A percentile compares a stretch with the other conserved stretches of the same genome.
phyloP scores from a whole-genome alignment of 228 moss, liverwort and hornwort genomes.

The Sphagnum fallax region DNA sequence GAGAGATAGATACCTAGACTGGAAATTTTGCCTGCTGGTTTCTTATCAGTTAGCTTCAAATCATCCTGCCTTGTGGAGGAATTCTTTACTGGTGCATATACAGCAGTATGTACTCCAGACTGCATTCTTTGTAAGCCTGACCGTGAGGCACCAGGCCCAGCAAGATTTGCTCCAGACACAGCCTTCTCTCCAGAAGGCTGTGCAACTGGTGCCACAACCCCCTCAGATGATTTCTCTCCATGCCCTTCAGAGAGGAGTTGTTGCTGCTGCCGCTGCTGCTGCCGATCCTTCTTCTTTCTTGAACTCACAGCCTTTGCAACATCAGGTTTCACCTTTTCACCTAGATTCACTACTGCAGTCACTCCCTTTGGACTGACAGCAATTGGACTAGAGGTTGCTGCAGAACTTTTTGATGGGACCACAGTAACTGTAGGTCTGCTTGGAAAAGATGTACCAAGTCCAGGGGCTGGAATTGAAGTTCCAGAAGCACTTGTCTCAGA shows the following conservation, averaged over 20 bases:
- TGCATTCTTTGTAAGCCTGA: constrained; percentile 48
- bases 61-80: constrained; percentile 42
- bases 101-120: constrained; percentile 51
- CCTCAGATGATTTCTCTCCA: constrained; percentile 38
- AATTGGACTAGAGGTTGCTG: constrained; percentile 42
- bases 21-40: constrained; percentile 7
- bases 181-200: constrained; percentile 14
- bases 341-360: constrained; percentile 41
- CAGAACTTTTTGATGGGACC: constrained; percentile 36
- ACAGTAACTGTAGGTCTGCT: constrained; percentile 22
- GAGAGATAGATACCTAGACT: constrained; percentile 21
- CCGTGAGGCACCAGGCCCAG: constrained; percentile 17
- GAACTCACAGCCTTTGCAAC: constrained; percentile 57
- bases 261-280: constrained; percentile 54
- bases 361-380: constrained; percentile 60
- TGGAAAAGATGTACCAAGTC: constrained; percentile 24
- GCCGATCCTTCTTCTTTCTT: constrained; percentile 49
- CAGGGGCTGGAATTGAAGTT: constrained; percentile 21
- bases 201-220: constrained; percentile 14
- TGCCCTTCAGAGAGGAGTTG: constrained; percentile 33
- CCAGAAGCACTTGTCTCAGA: constrained; percentile 4
- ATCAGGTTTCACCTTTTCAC: constrained; percentile 68
- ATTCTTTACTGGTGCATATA: constrained; percentile 39
- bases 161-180: constrained; percentile 4
- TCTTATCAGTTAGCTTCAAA: constrained; percentile 19